Evolutionary conservation across 345 rosid genomes (phyloP).

Genomic region (Cochlearia excelsa): DNA sequence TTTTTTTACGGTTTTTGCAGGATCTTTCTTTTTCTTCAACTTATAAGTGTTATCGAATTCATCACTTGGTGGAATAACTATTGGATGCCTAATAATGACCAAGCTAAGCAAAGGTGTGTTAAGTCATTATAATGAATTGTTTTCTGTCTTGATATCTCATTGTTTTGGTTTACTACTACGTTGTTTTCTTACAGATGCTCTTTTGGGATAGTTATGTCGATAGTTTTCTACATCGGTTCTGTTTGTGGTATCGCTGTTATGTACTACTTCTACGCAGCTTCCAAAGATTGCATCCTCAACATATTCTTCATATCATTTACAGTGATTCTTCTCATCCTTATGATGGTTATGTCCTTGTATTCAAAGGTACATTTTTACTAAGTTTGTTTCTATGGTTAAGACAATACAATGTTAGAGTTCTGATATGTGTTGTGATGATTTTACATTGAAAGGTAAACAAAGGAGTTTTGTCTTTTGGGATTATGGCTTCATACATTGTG

Average conservation of each 20-base stretch:
- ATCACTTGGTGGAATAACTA: conserved; percentile 86
- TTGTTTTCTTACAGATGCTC: conserved; percentile 50
- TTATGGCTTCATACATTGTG: conserved; percentile 84
- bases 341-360: conserved; percentile 69
- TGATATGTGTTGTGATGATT: conserved; percentile 11
- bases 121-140: neutral
- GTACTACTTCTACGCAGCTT: conserved; percentile 52
- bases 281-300: conserved; percentile 54
- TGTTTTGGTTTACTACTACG: neutral
- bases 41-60: conserved; percentile 76
- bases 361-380: conserved; percentile 51
- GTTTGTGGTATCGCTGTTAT: conserved; percentile 53
- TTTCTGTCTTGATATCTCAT: neutral
- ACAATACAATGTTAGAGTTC: neutral
- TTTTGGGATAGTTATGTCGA: conserved; percentile 61
- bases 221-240: conserved; percentile 53
- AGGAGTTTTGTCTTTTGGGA: conserved; percentile 75
- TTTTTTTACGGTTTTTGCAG: conserved; percentile 33
- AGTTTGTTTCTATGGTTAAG: neutral
- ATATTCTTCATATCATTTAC: conserved; percentile 85
- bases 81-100: conserved; percentile 61
- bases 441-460: conserved; percentile 52
- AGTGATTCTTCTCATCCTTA: conserved; percentile 54
- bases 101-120: conserved; percentile 56
- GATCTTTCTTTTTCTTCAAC: conserved; percentile 81